Evolutionary conservation across 805 yeast species (phyloP).

Genomic region (Cyberlindnera subsufficiens): DNA sequence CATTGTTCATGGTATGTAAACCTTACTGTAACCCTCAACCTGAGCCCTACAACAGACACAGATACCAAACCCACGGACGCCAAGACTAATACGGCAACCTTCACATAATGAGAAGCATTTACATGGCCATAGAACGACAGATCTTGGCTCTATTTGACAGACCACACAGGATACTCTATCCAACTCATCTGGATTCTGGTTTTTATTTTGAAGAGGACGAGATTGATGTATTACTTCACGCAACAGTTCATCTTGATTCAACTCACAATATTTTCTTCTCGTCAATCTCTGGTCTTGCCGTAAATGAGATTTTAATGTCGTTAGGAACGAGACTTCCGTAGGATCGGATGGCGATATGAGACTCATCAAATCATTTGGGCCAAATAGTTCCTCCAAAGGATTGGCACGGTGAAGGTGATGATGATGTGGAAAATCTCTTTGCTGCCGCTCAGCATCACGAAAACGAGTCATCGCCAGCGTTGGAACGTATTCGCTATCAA

Average conservation of each 20-base stretch:
- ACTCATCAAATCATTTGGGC: slow-evolving; percentile 20
- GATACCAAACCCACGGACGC: slow-evolving; percentile 62
- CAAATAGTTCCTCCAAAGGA: slow-evolving; percentile 16
- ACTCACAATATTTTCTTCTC: slow-evolving; percentile 26
- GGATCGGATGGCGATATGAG: slow-evolving; percentile 25
- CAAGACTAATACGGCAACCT: slow-evolving; percentile 68
- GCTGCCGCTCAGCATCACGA: neutral
- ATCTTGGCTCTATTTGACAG: slow-evolving; percentile 70
- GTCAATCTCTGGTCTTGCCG: slow-evolving; percentile 25
- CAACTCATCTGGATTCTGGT: slow-evolving; percentile 24
- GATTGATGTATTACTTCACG: slow-evolving; percentile 23
- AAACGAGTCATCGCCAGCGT: slow-evolving; percentile 11
- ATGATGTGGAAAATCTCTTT: slow-evolving; percentile 1
- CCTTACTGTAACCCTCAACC: slow-evolving; percentile 51
- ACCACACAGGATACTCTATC: slow-evolving; percentile 60
- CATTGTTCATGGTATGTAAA: slow-evolving; percentile 23
- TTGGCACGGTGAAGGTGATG: neutral
- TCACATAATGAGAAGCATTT: slow-evolving; percentile 86
- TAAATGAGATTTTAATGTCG: slow-evolving; percentile 17
- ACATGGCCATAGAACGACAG: slow-evolving; percentile 89
- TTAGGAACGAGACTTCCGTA: slow-evolving; percentile 13
- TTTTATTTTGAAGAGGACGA: slow-evolving; percentile 15
- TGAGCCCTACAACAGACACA: slow-evolving; percentile 82
- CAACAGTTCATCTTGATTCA: slow-evolving; percentile 25
- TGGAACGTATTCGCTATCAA: slow-evolving; percentile 13